Evolutionary conservation across 768 basidiomycete genomes (phyloP).

Genomic region (Rhodotorula toruloides): DNA sequence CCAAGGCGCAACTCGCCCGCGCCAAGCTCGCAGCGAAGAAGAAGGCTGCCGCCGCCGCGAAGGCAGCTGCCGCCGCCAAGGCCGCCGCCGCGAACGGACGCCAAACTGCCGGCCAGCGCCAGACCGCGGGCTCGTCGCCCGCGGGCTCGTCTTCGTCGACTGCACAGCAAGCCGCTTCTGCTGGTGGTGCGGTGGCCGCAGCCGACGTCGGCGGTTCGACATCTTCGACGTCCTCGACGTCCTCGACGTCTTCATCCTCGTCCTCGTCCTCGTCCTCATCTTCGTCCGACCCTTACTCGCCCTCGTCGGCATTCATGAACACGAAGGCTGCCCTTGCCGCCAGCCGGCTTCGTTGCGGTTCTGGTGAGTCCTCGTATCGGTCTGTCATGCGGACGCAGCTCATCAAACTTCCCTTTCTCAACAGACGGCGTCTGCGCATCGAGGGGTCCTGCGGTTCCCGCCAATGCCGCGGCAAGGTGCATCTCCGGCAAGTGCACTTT

Average conservation of each 20-base stretch:
- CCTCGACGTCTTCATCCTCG: too few species aligned
- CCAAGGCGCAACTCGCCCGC: too few species aligned
- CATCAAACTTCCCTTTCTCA: too few species aligned
- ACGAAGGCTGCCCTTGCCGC: slow-evolving; percentile 22
- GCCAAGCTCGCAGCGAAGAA: too few species aligned
- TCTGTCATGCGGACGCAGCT: too few species aligned
- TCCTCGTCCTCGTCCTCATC: not conserved
- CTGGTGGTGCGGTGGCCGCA: too few species aligned
- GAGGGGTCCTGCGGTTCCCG: slow-evolving; percentile 16
- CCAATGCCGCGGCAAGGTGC: slow-evolving; percentile 27
- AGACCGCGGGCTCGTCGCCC: not conserved
- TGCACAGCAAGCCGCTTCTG: too few species aligned
- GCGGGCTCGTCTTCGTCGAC: too few species aligned
- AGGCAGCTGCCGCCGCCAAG: slow-evolving; percentile 21
- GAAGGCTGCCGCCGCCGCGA: slow-evolving; percentile 22
- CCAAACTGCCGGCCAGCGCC: not conserved
- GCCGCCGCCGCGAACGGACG: slow-evolving; percentile 10
- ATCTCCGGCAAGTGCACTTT: slow-evolving; percentile 21
- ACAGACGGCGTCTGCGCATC: slow-evolving; percentile 17
- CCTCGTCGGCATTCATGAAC: slow-evolving; percentile 15
- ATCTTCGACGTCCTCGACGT: too few species aligned
- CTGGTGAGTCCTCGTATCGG: not conserved
- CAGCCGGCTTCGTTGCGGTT: slow-evolving; percentile 26
- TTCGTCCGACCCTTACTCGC: slow-evolving; percentile 1
- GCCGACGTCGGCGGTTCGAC: too few species aligned